These are phyloP conservation scores for Ogataea pini DNA, from an alignment of 805 yeast species.

Conservation along the genomic window DNA sequence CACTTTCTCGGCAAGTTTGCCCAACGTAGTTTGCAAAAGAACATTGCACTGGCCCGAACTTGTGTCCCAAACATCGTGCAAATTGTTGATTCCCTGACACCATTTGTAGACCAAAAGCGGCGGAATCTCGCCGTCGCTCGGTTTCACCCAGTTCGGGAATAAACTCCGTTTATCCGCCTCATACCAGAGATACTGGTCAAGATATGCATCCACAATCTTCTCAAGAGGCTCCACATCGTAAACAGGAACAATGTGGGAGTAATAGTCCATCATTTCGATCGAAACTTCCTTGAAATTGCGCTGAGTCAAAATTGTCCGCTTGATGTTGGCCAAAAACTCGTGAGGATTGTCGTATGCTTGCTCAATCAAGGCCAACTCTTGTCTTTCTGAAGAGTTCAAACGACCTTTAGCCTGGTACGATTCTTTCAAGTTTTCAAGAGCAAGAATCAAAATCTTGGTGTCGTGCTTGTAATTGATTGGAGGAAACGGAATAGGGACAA, in stretches of 20 bases:
- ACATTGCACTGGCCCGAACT: conserved; percentile 76
- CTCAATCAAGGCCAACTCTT: conserved; percentile 89
- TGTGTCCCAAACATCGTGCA: conserved; percentile 77
- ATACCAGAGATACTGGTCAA: conserved; percentile 95
- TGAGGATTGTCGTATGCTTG: conserved; percentile 97
- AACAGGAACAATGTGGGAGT: conserved; percentile 80
- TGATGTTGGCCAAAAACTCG: conserved; percentile 82
- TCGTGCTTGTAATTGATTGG: conserved; percentile 91
- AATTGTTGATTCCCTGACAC: conserved; percentile 87
- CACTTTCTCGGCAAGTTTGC: conserved; percentile 76
- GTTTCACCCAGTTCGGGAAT: conserved; percentile 96
- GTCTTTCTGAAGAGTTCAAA: conserved; percentile 83
- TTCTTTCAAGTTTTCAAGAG: conserved; percentile 85
- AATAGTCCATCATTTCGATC: conserved; percentile 88
- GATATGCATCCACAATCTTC: conserved; percentile 92
- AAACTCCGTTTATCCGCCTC: conserved; percentile 85
- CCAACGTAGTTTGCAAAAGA: conserved; percentile 73
- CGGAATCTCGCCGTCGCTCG: conserved; percentile 90
- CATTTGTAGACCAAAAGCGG: conserved; percentile 90
- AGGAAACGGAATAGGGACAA: conserved; percentile 90
- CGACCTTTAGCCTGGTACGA: conserved; percentile 73
- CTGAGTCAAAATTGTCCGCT: conserved; percentile 79
- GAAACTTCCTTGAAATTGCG: conserved; percentile 89
- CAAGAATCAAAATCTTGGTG: conserved; percentile 83
- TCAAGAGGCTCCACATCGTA: conserved; percentile 89